Evolutionary conservation across 2,329 filamentous ascomycete species (phyloP).

Genomic region (Penicillium olsonii): DNA sequence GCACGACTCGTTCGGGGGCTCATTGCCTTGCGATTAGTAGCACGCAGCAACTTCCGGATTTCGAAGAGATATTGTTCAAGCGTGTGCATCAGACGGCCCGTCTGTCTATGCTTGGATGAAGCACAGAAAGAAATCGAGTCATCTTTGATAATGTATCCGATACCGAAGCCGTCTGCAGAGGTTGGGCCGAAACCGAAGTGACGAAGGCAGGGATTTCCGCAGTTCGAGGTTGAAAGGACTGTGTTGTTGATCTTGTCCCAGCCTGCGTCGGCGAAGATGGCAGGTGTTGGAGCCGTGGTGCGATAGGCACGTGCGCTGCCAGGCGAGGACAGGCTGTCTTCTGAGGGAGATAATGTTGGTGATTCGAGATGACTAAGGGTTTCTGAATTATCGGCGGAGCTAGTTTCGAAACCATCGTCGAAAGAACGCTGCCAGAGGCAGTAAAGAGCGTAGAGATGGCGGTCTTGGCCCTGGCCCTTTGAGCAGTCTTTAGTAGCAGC

Average conservation of each 20-base stretch:
- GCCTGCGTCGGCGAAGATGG: constrained; percentile 81
- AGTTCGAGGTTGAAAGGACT: constrained; percentile 96
- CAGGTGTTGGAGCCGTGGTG: constrained; percentile 57
- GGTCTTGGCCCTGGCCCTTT: constrained; percentile 86
- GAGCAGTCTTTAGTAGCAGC: constrained; percentile 79
- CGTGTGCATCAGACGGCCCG: constrained; percentile 82
- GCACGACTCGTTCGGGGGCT: constrained; percentile 59
- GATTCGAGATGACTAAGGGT: constrained; percentile 21
- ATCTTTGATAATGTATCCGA: constrained; percentile 99
- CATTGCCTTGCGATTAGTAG: constrained; percentile 61
- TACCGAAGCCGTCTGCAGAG: constrained; percentile 90
- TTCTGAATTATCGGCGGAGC: constrained; percentile 46
- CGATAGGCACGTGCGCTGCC: constrained; percentile 55
- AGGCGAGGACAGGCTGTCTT: constrained; percentile 43
- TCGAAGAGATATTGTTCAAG: constrained; percentile 89
- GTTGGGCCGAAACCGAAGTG: constrained; percentile 98
- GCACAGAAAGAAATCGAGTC: constrained; percentile 88
- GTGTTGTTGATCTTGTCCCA: constrained; percentile 97
- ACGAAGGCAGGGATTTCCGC: constrained; percentile 88
- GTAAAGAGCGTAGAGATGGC: constrained; percentile 90
- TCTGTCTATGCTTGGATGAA: constrained; percentile 91
- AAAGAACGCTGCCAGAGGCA: constrained; percentile 91
- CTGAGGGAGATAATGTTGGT: constrained; percentile 29
- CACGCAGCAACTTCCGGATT: constrained; percentile 78
- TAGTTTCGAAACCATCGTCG: constrained; percentile 71